Evolutionary conservation across 192 early-diverging fungal genomes (phyloP).

Genomic region (Podila verticillata): DNA sequence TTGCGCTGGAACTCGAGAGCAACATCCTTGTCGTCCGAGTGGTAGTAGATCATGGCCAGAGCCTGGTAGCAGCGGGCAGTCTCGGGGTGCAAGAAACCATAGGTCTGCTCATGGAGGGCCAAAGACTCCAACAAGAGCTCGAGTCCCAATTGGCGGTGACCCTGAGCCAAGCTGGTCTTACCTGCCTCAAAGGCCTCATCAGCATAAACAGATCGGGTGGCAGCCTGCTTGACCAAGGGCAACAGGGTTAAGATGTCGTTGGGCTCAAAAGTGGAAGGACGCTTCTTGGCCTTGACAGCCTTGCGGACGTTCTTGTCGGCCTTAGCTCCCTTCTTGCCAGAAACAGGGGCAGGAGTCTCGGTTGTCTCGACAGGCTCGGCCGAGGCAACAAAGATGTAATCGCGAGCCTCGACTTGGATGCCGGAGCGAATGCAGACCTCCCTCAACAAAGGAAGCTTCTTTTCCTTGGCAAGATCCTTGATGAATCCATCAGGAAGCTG

Average conservation of each 20-base stretch:
- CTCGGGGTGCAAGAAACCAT: slow-evolving; percentile 91
- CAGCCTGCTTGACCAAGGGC: slow-evolving; percentile 79
- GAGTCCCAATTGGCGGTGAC: slow-evolving; percentile 79
- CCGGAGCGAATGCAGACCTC: slow-evolving; percentile 87
- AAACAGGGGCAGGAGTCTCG: slow-evolving; percentile 5
- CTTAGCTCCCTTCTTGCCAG: slow-evolving; percentile 39
- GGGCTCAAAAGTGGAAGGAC: slow-evolving; percentile 64
- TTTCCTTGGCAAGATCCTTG: slow-evolving; percentile 50
- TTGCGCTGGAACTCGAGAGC: slow-evolving; percentile 79
- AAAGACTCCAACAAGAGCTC: slow-evolving; percentile 88
- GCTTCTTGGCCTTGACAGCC: slow-evolving; percentile 60
- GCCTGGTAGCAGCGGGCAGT: slow-evolving; percentile 86
- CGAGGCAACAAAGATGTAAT: slow-evolving; percentile 73
- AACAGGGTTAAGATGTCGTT: slow-evolving; percentile 77
- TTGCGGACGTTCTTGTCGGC: slow-evolving; percentile 37
- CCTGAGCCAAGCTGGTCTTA: slow-evolving; percentile 77
- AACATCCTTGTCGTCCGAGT: slow-evolving; percentile 68
- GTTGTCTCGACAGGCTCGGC: slow-evolving; percentile 40
- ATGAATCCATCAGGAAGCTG: slow-evolving; percentile 66
- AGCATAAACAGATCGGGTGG: slow-evolving; percentile 74
- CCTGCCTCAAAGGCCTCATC: slow-evolving; percentile 93
- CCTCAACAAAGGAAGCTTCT: slow-evolving; percentile 77
- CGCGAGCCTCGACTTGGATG: slow-evolving; percentile 82
- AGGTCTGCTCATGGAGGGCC: slow-evolving; percentile 92
- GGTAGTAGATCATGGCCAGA: slow-evolving; percentile 85